phyloP scores from a whole-genome alignment of 257 asterid genomes.

The Prunella vulgaris region DNA sequence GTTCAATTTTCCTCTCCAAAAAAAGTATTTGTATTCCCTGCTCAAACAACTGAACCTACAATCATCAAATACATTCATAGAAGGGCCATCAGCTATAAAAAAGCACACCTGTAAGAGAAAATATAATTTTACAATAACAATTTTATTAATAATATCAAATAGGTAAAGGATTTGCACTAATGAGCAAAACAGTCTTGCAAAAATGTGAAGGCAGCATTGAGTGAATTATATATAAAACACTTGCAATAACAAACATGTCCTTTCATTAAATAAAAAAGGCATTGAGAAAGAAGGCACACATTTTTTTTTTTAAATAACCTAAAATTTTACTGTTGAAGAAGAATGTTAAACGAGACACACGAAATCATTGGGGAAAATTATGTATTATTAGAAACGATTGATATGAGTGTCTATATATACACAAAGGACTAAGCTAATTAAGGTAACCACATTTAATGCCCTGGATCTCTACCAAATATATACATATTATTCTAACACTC shows the following conservation, averaged over 20 bases:
- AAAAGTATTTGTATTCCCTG: conserved; percentile 90
- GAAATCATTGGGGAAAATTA: no score
- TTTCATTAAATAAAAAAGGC: background rate
- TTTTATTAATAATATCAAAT: background rate
- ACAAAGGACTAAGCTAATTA: no score
- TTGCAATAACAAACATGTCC: background rate
- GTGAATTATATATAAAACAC: background rate
- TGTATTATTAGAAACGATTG: no score
- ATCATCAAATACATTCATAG: conserved; percentile 17
- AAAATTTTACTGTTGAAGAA: no score
- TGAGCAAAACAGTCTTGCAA: background rate
- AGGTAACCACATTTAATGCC: no score
- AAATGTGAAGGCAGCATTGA: background rate
- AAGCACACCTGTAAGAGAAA: conserved; percentile 4
- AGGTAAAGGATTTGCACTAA: background rate
- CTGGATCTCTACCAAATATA: no score
- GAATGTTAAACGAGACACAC: no score
- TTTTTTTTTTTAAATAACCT: no score
- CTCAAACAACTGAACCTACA: conserved; percentile 91
- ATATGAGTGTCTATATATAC: no score
- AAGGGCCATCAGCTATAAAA: conserved; percentile 4
- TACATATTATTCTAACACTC: no score
- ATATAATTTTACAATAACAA: background rate
- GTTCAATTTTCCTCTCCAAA: conserved; percentile 76
- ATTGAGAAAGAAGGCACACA: no score